phyloP scores from a whole-genome alignment of 2,329 filamentous ascomycete genomes.

The Claviceps fusiformis region DNA sequence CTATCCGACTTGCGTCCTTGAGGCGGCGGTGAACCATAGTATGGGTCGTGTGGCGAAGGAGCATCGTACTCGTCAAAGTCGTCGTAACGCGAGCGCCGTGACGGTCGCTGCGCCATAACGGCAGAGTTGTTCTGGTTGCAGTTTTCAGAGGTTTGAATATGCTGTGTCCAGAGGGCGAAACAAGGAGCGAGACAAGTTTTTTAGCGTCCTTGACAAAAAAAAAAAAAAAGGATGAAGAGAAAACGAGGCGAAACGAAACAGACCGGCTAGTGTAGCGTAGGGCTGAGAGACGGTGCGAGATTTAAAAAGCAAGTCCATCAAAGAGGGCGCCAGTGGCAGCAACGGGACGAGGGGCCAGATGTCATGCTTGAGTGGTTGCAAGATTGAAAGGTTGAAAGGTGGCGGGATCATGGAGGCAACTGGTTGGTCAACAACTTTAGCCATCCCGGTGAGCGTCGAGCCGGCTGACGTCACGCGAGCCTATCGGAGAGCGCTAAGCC shows the following conservation, averaged over 20 bases:
- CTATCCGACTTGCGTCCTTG: conserved; percentile 13
- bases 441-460: neutral
- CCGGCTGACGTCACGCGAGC: conserved; percentile 9
- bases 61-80: conserved; percentile 15
- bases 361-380: too few relatives aligned
- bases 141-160: neutral
- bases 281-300: neutral
- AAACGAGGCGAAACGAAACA: neutral
- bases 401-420: neutral
- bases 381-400: neutral
- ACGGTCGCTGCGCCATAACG: conserved; percentile 8
- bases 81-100: conserved; percentile 14
- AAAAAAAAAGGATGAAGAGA: too few relatives aligned
- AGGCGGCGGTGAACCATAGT: conserved; percentile 6
- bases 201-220: neutral
- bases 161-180: neutral
- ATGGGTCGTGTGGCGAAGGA: neutral
- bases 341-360: too few relatives aligned
- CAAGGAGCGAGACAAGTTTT: neutral
- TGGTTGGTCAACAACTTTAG: neutral
- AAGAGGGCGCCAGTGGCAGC: neutral
- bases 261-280: neutral
- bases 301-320: neutral
- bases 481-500: conserved; percentile 3
- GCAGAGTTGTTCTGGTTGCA: neutral